Conservation (phyloP, 2,329 filamentous ascomycete genomes). For the Colletotrichum sp. region DNA sequence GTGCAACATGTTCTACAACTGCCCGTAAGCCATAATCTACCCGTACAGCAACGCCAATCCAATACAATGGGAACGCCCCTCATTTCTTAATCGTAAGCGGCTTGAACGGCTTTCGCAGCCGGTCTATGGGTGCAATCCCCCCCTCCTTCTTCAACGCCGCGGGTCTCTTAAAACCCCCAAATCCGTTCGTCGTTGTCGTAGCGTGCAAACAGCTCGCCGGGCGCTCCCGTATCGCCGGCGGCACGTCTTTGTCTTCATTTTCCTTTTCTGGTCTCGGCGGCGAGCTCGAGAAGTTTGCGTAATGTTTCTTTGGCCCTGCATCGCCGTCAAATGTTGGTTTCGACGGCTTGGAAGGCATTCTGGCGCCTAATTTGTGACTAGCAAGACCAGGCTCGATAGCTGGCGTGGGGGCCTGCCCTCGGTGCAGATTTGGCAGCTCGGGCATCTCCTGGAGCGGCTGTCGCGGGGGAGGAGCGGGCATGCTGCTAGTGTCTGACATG, state of each 20-base stretch:
- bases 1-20: background rate
- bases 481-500: background rate
- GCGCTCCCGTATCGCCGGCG: slow-evolving; percentile 37
- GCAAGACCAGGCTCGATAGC: slow-evolving; percentile 35
- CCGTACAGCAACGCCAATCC: background rate
- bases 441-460: background rate
- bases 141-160: slow-evolving; percentile 42
- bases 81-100: slow-evolving; percentile 56
- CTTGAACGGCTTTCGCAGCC: slow-evolving; percentile 61
- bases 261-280: slow-evolving; percentile 38
- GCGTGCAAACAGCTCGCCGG: slow-evolving; percentile 54
- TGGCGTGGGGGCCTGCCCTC: slow-evolving; percentile 21
- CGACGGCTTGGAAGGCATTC: slow-evolving; percentile 38
- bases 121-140: slow-evolving; percentile 53
- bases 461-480: slow-evolving; percentile 16
- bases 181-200: slow-evolving; percentile 50
- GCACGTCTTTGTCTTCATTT: slow-evolving; percentile 30
- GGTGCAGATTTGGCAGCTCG: slow-evolving; percentile 18
- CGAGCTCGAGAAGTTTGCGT: slow-evolving; percentile 65
- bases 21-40: background rate
- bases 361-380: slow-evolving; percentile 48
- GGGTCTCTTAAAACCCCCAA: slow-evolving; percentile 48
- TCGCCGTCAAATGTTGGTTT: slow-evolving; percentile 26
- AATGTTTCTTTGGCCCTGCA: slow-evolving; percentile 45
- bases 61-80: background rate